phyloP scores from a whole-genome alignment of 164 flowering plant species.

The Malania oleifera region DNA sequence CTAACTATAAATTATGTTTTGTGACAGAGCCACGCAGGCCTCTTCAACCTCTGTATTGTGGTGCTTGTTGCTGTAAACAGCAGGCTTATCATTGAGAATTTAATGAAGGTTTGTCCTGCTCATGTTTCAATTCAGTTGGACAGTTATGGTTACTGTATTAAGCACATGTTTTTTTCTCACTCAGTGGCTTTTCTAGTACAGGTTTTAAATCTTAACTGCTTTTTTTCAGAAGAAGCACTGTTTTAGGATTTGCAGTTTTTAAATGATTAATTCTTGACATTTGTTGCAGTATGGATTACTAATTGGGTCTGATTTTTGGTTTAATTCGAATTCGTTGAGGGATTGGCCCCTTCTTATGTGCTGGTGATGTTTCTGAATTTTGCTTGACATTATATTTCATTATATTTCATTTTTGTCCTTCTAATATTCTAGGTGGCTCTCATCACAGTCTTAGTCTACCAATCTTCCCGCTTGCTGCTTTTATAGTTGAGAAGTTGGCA shows the following conservation, averaged over 20 bases:
- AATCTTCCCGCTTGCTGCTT: constrained; percentile 70
- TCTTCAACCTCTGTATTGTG: constrained; percentile 88
- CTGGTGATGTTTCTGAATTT: constrained; percentile 45
- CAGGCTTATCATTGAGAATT: constrained; percentile 89
- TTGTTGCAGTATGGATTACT: constrained; percentile 86
- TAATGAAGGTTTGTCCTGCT: constrained; percentile 75
- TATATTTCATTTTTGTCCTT: constrained; percentile 1
- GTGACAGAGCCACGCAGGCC: constrained; percentile 94
- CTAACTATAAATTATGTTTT: constrained; percentile 13
- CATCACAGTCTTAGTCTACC: constrained; percentile 69
- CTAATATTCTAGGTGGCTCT: constrained; percentile 8
- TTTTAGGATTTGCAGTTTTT: too few species aligned
- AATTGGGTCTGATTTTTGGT: constrained; percentile 87
- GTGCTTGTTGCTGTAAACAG: constrained; percentile 94
- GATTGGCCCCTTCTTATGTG: constrained; percentile 99
- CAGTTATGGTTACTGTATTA: background rate
- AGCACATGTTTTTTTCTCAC: background rate
- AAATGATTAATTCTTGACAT: background rate
- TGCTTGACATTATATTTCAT: background rate
- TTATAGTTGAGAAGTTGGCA: constrained; percentile 69
- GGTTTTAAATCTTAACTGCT: too few species aligned
- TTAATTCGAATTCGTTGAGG: constrained; percentile 71
- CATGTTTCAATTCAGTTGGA: background rate
- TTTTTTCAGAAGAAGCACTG: too few species aligned
- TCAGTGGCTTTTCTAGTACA: background rate